Percentiles rank a stretch among this genome's conserved stretches.
phyloP scores from a whole-genome alignment of 2,329 filamentous ascomycete genomes.

The Curvularia hawaiiensis region DNA sequence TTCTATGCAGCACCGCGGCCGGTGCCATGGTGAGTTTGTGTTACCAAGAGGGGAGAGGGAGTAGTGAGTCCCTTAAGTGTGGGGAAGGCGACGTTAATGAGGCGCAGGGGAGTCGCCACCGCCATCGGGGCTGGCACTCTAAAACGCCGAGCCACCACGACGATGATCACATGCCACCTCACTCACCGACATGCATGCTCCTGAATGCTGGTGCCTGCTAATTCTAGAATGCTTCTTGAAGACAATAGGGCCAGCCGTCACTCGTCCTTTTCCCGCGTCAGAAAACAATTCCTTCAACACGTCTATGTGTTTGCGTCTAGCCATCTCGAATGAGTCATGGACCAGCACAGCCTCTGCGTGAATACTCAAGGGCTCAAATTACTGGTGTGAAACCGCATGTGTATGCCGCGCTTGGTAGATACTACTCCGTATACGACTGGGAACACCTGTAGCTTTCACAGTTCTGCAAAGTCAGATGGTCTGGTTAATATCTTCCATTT shows the following conservation, averaged over 20 bases:
- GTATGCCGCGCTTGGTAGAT: neutral
- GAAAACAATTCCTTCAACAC: neutral
- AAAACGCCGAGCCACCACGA: conserved; percentile 18
- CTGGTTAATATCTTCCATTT: conserved; percentile 20
- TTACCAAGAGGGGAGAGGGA: conserved; percentile 23
- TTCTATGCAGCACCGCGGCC: conserved; percentile 45
- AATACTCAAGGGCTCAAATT: neutral
- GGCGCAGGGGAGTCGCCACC: conserved; percentile 27
- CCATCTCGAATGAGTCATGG: neutral
- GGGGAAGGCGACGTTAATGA: conserved; percentile 28
- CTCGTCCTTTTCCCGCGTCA: neutral
- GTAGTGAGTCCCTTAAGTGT: conserved; percentile 20
- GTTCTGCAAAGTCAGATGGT: neutral
- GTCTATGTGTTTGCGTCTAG: neutral
- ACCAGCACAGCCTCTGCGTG: neutral
- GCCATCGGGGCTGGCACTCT: conserved; percentile 15
- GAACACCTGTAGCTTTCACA: neutral
- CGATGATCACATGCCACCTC: conserved; percentile 24
- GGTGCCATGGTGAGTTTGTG: conserved; percentile 44
- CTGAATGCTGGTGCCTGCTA: neutral
- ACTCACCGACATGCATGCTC: conserved; percentile 3
- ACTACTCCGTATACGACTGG: neutral
- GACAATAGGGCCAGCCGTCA: too few relatives aligned
- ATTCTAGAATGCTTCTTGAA: neutral
- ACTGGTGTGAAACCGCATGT: neutral